Conservation (phyloP, 495 filamentous ascomycete genomes). For the Aspergillus cavernicola region DNA sequence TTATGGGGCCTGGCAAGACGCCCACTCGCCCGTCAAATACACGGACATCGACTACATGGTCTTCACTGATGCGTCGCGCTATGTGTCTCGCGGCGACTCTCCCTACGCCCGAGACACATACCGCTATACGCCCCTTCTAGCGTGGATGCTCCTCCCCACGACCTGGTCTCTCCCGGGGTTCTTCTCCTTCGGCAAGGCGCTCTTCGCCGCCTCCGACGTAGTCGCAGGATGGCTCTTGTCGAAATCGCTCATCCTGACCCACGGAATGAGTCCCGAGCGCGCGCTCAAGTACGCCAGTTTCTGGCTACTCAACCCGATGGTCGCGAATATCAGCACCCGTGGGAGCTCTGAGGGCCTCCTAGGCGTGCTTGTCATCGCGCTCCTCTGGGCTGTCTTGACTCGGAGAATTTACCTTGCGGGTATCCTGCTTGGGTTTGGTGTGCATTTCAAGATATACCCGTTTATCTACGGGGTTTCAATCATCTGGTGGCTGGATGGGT, state of each 20-base stretch:
- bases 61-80: conserved; percentile 94
- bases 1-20: conserved; percentile 90
- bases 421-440: conserved; percentile 71
- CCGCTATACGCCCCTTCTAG: conserved; percentile 90
- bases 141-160: conserved; percentile 85
- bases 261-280: conserved; percentile 43
- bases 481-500: conserved; percentile 75
- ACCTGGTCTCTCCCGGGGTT: conserved; percentile 41
- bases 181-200: conserved; percentile 80
- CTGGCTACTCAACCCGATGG: conserved; percentile 97
- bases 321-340: conserved; percentile 89
- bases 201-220: conserved; percentile 82
- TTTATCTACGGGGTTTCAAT: conserved; percentile 89
- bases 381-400: conserved; percentile 75
- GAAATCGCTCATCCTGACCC: conserved; percentile 47
- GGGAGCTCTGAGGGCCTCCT: conserved; percentile 91
- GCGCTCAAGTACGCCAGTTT: conserved; percentile 74
- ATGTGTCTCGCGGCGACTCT: conserved; percentile 57
- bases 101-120: conserved; percentile 92
- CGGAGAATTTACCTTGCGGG: conserved; percentile 62
- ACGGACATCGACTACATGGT: conserved; percentile 99
- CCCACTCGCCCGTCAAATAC: conserved; percentile 86
- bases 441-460: conserved; percentile 98
- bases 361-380: conserved; percentile 71
- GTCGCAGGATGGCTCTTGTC: conserved; percentile 83